Conservation (phyloP, 129 eudicot species). For the Centella asiatica region DNA sequence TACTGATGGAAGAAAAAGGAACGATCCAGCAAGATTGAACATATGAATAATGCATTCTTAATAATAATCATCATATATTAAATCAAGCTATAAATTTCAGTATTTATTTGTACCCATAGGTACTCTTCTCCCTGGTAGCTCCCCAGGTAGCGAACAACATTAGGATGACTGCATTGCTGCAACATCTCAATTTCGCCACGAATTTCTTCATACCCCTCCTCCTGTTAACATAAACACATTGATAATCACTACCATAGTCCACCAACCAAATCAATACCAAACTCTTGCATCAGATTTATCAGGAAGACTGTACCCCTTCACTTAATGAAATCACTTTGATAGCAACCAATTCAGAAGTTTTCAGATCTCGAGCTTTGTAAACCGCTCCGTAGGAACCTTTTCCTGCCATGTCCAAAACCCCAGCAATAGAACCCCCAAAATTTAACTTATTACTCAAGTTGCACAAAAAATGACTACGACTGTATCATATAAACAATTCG, state of each 20-base stretch:
- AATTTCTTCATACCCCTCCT: conserved; percentile 96
- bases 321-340: conserved; percentile 88
- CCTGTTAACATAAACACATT: conserved; percentile 30
- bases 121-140: conserved; percentile 97
- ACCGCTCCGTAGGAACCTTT: conserved; percentile 98
- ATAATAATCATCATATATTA: neutral
- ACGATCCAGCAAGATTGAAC: no score
- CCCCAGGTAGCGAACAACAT: conserved; percentile 96
- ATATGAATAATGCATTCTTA: no score
- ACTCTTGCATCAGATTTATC: neutral
- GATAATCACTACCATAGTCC: conserved; percentile 6
- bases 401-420: conserved; percentile 42
- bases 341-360: conserved; percentile 94
- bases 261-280: conserved; percentile 18
- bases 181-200: conserved; percentile 98
- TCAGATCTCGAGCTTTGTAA: conserved; percentile 89
- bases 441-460: neutral
- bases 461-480: no score
- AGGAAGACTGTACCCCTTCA: conserved; percentile 73
- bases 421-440: neutral
- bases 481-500: neutral
- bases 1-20: conserved; percentile 5
- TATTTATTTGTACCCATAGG: conserved; percentile 67
- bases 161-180: conserved; percentile 99
- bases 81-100: neutral